Base-by-base conservation (phyloP, 106 monocot species). In the Acanthochlamys bracteata region DNA sequence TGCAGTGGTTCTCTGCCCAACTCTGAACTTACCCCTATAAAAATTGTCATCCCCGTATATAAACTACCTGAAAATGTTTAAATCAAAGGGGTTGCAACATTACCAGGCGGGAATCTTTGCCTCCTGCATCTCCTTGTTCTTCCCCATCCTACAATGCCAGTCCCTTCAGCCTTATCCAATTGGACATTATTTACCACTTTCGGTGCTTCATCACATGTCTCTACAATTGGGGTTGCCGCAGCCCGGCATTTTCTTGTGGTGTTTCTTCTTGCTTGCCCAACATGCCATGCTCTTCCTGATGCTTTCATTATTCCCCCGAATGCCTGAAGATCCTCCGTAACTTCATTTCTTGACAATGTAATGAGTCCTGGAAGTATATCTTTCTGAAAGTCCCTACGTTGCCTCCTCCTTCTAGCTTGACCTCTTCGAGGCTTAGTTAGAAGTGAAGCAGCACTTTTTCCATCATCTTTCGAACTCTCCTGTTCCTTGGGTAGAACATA, bases 91-190 rank as follows among this genome's bases (percentile, higher is more conserved):
- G 70, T 13, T 7, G 71, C 14, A 7, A 56, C 13, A 45, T 71
- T 67, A 16, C 77, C 69, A 11, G 72, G 55, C 22, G 68, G 47
- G 27, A 58, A 64, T 51, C 86, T 82, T 61, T 73, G 73, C 53
- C 86, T 75, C 6, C 82, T 64, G 52, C 79, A 79, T 40, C 79
- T 64, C 66, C 82, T 82, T 3, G 79, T 76, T 47, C 75, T 70
- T 23, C 78, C 86, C 86, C 86, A 86, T 0, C 76, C 70, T 22
- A 76, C 54, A 12, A 82, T 73, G 64, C 53, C 51, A 23, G 25
- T 53, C 47, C 65, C 68, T 15, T 71, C 62, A 22, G 17, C 41
- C 25, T 55, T 55, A 55, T 55, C 55, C 55, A 55, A 20, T 22
- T 80, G 64, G 13, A 55, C 7, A n/a, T 81, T 76, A 51, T 49